phyloP scores from a whole-genome alignment of 148 eudicot species.

The Rhododendron simsii region DNA sequence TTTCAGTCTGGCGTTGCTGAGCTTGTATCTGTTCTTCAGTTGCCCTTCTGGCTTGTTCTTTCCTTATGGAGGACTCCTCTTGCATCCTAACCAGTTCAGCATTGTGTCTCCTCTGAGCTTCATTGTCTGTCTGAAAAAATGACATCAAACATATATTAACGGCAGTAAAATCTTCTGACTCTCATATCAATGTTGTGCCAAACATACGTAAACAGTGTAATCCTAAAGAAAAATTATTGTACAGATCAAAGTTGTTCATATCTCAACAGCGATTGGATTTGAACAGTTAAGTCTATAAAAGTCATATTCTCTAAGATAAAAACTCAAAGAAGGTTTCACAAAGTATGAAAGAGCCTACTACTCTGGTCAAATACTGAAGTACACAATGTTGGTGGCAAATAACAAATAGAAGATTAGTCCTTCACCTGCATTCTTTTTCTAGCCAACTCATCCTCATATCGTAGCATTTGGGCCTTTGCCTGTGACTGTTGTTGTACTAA shows the following conservation, averaged over 20 bases:
- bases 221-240: neutral
- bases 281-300: neutral
- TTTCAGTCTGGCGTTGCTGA: conserved; percentile 87
- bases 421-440: conserved; percentile 92
- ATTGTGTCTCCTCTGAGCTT: conserved; percentile 78
- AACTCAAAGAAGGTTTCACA: neutral
- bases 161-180: neutral
- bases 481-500: conserved; percentile 79
- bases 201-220: neutral
- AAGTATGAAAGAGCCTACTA: neutral
- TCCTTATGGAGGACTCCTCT: conserved; percentile 73
- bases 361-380: neutral
- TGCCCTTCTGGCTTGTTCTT: conserved; percentile 76
- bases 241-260: neutral
- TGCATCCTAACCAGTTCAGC: conserved; percentile 84
- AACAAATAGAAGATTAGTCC: neutral
- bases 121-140: conserved; percentile 73
- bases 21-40: conserved; percentile 97
- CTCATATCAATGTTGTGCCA: neutral
- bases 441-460: conserved; percentile 88
- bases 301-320: neutral
- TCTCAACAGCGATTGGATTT: neutral
- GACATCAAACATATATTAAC: neutral
- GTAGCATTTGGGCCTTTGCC: conserved; percentile 77
- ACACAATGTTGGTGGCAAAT: neutral